Percentiles rank a stretch among this genome's conserved stretches.
Evolutionary conservation across 108 stramenopile species (phyloP).

Genomic region (Skeletonema marinoi): DNA sequence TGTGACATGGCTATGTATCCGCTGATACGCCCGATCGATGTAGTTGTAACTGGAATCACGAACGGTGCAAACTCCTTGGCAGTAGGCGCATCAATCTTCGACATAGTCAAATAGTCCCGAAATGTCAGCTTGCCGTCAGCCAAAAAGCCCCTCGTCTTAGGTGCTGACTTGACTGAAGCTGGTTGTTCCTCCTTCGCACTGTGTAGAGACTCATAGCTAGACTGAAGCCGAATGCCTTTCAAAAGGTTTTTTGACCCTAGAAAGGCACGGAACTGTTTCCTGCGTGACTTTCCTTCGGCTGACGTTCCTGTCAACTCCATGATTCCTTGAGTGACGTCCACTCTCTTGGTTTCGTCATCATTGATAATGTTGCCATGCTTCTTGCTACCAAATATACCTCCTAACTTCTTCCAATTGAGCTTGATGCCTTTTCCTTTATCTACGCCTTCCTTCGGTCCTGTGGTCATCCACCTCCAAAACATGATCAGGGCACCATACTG

Average conservation of each 20-base stretch:
- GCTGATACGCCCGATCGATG: constrained; percentile 67
- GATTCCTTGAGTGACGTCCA: constrained; percentile 67
- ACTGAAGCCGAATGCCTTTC: not conserved
- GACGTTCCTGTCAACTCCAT: constrained; percentile 62
- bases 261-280: constrained; percentile 33
- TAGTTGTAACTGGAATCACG: constrained; percentile 71
- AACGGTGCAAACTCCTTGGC: constrained; percentile 61
- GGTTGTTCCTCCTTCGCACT: not conserved
- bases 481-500: constrained; percentile 63
- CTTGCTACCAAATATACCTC: not conserved
- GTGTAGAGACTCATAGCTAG: not conserved
- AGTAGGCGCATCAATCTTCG: constrained; percentile 21
- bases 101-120: constrained; percentile 3
- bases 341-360: constrained; percentile 1
- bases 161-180: not conserved
- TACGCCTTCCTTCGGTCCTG: constrained; percentile 7
- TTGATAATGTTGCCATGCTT: not conserved
- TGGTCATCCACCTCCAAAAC: constrained; percentile 59
- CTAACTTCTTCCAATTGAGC: not conserved
- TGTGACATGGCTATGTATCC: constrained; percentile 74
- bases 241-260: not conserved
- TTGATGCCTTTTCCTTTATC: not conserved
- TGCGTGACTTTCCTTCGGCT: constrained; percentile 29
- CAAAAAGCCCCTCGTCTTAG: constrained; percentile 37
- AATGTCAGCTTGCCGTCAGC: constrained; percentile 25